Conservation (phyloP, 2,329 filamentous ascomycete species). For the Colletotrichum limetticola region DNA sequence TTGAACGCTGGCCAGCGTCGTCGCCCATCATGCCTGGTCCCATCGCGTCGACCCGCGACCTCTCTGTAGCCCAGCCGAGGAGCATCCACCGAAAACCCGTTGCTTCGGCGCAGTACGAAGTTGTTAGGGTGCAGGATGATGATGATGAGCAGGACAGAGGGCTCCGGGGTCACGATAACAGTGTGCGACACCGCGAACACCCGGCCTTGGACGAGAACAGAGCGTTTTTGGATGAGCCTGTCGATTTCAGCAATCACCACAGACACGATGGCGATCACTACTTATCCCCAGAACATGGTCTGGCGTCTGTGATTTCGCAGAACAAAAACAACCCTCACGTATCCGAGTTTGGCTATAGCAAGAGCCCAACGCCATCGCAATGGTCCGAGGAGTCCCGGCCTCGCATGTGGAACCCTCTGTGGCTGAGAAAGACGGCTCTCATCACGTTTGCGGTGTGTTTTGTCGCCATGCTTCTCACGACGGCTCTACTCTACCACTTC, state of each 20-base stretch:
- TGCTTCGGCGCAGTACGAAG: not conserved
- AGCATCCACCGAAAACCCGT: not conserved
- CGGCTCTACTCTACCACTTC: conserved; percentile 37
- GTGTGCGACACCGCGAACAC: not conserved
- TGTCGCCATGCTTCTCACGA: conserved; percentile 37
- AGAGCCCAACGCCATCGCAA: not conserved
- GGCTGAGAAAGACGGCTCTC: conserved; percentile 36
- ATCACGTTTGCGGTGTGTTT: conserved; percentile 37
- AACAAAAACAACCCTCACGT: not conserved
- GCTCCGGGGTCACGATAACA: not conserved
- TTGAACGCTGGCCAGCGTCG: not conserved
- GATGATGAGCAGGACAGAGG: not conserved
- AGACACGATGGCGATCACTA: not conserved
- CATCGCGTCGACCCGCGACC: not conserved
- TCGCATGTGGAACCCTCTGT: conserved; percentile 37
- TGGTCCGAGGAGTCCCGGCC: not conserved
- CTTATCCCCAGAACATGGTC: not conserved
- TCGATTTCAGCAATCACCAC: not conserved
- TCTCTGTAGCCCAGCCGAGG: not conserved
- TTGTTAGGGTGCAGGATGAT: not conserved
- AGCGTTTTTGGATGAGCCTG: not conserved
- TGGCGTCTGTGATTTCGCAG: not conserved
- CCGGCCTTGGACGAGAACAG: not conserved
- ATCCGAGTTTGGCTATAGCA: not conserved
- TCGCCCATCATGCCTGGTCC: not conserved